These are phyloP conservation scores for Protomyces inundatus DNA, from an alignment of 1,139 yeast species.

Conservation along the genomic window DNA sequence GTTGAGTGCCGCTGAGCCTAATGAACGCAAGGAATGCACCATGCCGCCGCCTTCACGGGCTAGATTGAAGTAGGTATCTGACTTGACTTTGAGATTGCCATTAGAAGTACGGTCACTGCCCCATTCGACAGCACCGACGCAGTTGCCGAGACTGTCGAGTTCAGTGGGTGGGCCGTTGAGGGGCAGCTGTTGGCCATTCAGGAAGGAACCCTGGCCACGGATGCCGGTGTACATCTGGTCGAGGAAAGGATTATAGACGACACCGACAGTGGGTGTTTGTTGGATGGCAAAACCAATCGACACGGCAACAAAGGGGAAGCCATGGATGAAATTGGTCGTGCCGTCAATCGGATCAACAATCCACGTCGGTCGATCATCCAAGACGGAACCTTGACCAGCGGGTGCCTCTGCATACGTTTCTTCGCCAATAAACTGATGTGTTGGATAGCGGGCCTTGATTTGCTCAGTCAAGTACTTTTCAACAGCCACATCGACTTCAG, in stretches of 20 bases:
- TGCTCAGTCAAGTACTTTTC: conserved; percentile 46
- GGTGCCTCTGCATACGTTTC: conserved; percentile 43
- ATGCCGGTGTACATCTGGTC: conserved; percentile 50
- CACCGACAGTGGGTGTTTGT: conserved; percentile 53
- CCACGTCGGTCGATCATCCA: conserved; percentile 53
- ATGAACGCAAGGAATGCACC: conserved; percentile 54
- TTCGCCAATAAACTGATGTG: conserved; percentile 53
- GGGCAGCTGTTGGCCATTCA: conserved; percentile 44
- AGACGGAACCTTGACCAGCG: conserved; percentile 44
- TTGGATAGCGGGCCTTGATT: conserved; percentile 44
- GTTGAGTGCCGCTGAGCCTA: conserved; percentile 60
- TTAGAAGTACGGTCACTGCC: conserved; percentile 54
- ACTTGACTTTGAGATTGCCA: conserved; percentile 46
- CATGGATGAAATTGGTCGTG: conserved; percentile 57
- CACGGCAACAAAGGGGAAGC: conserved; percentile 55
- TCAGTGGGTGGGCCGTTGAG: conserved; percentile 39
- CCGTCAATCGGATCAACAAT: conserved; percentile 61
- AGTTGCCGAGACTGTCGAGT: conserved; percentile 37
- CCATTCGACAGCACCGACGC: conserved; percentile 56
- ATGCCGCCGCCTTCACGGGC: conserved; percentile 47
- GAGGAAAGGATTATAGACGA: conserved; percentile 53
- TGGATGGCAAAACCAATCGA: conserved; percentile 53
- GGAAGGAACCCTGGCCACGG: conserved; percentile 50
- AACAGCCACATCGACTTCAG: conserved; percentile 53
- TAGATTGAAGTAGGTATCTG: conserved; percentile 46